Percentiles rank a stretch among this genome's conserved stretches.
Evolutionary conservation across 202 grass and related monocot genomes (phyloP).

Genomic region (Musa balbisiana): DNA sequence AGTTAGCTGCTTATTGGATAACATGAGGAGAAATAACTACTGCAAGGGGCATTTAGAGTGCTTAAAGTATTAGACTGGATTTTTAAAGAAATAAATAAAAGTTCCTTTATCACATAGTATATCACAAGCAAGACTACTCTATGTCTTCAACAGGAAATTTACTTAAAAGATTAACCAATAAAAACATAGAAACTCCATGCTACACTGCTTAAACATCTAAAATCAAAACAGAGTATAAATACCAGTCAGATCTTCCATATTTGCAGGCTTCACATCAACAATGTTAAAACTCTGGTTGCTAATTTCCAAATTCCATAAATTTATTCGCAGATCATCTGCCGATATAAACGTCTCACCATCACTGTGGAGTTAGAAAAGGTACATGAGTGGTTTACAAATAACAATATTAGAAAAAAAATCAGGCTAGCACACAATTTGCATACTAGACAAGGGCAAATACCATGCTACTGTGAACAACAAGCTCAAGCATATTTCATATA

Average conservation of each 20-base stretch:
- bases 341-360: conserved; percentile 26
- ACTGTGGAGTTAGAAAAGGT: background rate
- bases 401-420: background rate
- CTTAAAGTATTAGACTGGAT: background rate
- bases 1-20: too few relatives aligned
- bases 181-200: background rate
- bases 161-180: background rate
- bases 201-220: background rate
- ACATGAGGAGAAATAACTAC: too few relatives aligned
- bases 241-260: conserved; percentile 25
- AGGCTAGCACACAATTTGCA: background rate
- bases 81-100: background rate
- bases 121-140: background rate
- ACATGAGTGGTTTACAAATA: background rate
- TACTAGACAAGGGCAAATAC: background rate
- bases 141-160: background rate
- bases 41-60: too few relatives aligned
- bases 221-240: background rate
- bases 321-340: conserved; percentile 26
- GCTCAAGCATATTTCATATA: background rate
- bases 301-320: conserved; percentile 27
- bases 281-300: conserved; percentile 22
- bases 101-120: background rate
- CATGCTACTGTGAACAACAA: background rate
- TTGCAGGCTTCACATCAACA: conserved; percentile 23